Evolutionary conservation across 352 stramenopile species (phyloP).

Genomic region (Pythium coloratum): DNA sequence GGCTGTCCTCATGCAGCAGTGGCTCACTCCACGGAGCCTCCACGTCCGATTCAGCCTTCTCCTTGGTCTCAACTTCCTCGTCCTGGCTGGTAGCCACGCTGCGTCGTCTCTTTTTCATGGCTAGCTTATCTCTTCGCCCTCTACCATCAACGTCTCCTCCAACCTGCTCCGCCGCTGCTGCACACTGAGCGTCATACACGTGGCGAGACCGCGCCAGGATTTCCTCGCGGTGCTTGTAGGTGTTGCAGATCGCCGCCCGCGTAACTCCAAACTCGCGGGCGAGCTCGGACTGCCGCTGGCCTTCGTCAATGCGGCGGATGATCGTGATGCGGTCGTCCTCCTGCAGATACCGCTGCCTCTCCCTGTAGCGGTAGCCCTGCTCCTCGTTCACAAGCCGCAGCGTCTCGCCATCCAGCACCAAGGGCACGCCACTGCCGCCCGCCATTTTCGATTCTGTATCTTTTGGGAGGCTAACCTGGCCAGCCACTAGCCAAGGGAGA

Average conservation of each 20-base stretch:
- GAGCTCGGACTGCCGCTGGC: constrained; percentile 25
- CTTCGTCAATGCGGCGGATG: constrained; percentile 24
- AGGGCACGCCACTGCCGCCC: neutral
- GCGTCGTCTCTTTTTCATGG: neutral
- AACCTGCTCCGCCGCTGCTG: neutral
- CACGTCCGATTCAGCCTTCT: neutral
- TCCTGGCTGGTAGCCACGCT: neutral
- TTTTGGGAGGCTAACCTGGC: neutral
- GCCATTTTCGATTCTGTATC: neutral
- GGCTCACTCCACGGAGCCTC: too few relatives aligned
- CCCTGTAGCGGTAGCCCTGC: constrained; percentile 25
- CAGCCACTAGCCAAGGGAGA: too few relatives aligned
- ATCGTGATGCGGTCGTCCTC: constrained; percentile 29
- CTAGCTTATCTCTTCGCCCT: neutral
- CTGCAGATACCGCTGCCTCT: constrained; percentile 23
- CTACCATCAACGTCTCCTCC: neutral
- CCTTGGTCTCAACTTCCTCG: neutral
- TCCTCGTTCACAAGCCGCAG: constrained; percentile 21
- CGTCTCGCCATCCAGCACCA: constrained; percentile 23
- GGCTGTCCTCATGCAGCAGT: neutral
- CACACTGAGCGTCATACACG: constrained; percentile 21
- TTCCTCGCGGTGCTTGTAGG: constrained; percentile 28
- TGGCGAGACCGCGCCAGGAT: constrained; percentile 22
- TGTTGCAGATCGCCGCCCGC: constrained; percentile 29
- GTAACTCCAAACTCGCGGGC: constrained; percentile 26